Base-by-base conservation (phyloP, 176 grass and related monocot genomes). In the Cymbopogon citratus region DNA sequence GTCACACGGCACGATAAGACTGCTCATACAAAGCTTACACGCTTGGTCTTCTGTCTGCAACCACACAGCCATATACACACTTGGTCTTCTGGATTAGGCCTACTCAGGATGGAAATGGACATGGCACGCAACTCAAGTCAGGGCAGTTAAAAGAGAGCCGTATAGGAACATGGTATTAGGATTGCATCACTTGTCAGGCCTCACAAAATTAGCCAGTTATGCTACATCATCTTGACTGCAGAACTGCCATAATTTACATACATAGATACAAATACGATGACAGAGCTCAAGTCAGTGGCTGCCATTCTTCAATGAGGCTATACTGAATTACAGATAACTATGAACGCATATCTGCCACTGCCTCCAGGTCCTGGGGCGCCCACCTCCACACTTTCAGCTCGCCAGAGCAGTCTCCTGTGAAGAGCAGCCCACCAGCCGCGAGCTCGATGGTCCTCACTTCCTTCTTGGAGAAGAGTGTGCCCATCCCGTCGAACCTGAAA, bases 381-480 rank as follows among this genome's bases (percentile, higher is more conserved):
- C 82, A 89, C 39, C 1, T 49, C 80, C 87, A 85, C 75, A 85
- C 77, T 44, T 89, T 85, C 6, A 85, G 77, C 82, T 89, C 87
- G 21, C 87, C 71, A 1, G 82, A 73, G 19, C 64, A 66, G 1
- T 85, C 87, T 43, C 82, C 87, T 4, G 82, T 85, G 77, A 89
- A 85, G 13, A 85, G 82, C 2, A 80, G 40, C 39, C 87, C 81
- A 11, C 54, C 77, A 5, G 43, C 31, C 0, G 52, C 51, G 9
- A 89, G 82, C 34, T 89, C 82, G 25, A 89, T 85, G 70, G 82
- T 77, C 82, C 66, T 89, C 64, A 85, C 82, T 81, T 81, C 77
- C 45, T 76, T 76, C 10, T 71, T 64, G 19, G 71, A 76, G 10
- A 51, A 77, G 21, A 85, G 71, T 4, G 39, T 65, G 27, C 87